Conservation (phyloP, 2,329 filamentous ascomycete species). For the Ophiosphaerella korrae region DNA sequence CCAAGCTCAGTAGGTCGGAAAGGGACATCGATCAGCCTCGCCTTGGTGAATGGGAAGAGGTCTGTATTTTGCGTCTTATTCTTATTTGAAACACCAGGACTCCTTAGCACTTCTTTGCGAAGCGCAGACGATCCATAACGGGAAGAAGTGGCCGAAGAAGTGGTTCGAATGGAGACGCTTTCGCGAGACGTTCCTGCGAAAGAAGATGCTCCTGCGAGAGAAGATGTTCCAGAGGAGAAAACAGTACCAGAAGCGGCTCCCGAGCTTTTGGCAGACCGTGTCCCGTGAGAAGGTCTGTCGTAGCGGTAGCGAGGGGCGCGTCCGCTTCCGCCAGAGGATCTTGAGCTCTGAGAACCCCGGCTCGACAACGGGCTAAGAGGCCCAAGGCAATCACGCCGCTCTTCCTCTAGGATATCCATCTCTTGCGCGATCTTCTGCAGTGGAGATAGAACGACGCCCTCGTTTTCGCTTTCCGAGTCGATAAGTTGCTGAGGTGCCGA, state of each 20-base stretch:
- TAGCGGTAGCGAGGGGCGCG: conserved; percentile 53
- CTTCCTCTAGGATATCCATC: conserved; percentile 66
- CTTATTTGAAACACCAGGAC: conserved; percentile 71
- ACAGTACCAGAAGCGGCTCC: conserved; percentile 64
- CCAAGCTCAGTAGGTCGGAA: conserved; percentile 71
- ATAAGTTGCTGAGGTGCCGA: conserved; percentile 42
- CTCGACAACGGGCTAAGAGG: conserved; percentile 71
- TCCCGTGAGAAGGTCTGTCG: conserved; percentile 46
- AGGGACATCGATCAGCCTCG: conserved; percentile 79
- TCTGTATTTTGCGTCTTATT: conserved; percentile 67
- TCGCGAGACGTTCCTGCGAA: conserved; percentile 52
- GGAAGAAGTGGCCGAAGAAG: conserved; percentile 56
- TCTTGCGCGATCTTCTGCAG: conserved; percentile 76
- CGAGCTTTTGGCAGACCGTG: conserved; percentile 39
- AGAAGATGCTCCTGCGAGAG: conserved; percentile 67
- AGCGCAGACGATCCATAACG: conserved; percentile 68
- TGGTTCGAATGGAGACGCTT: conserved; percentile 61
- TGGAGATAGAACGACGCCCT: conserved; percentile 66
- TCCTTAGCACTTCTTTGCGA: conserved; percentile 78
- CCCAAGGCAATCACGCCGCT: conserved; percentile 66
- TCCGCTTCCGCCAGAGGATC: conserved; percentile 56
- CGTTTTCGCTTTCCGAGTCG: conserved; percentile 71
- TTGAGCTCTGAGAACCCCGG: conserved; percentile 65
- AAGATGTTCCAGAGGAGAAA: conserved; percentile 69
- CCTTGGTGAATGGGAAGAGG: conserved; percentile 83